These are phyloP conservation scores for Bondarzewia mesenterica DNA, from an alignment of 1,284 basidiomycete genomes.

Conservation along the genomic window DNA sequence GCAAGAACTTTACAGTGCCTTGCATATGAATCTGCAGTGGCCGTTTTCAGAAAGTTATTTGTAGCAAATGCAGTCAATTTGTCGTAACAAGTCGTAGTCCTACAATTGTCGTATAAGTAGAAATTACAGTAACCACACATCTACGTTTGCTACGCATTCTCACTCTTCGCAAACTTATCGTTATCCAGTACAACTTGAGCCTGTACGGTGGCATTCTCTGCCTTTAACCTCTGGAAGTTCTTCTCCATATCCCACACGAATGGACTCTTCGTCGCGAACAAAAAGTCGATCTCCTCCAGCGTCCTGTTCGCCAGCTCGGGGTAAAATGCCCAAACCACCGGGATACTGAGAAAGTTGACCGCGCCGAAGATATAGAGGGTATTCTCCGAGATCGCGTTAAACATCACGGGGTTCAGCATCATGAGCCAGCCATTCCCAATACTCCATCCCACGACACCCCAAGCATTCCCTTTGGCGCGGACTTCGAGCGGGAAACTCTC, in stretches of 20 bases:
- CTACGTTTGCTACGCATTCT: not conserved
- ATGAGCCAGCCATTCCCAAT: conserved; percentile 37
- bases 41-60: no score
- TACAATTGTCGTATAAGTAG: no score
- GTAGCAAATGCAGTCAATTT: no score
- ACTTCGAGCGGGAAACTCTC: conserved; percentile 59
- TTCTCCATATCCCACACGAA: conserved; percentile 39
- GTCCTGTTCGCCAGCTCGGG: conserved; percentile 46
- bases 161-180: not conserved
- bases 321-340: conserved; percentile 42
- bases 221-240: conserved; percentile 24
- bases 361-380: conserved; percentile 39
- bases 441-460: conserved; percentile 47
- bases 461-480: conserved; percentile 46
- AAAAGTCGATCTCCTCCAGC: conserved; percentile 42
- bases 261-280: conserved; percentile 37
- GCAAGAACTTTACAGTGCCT: no score
- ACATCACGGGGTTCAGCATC: conserved; percentile 29
- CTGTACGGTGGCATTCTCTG: conserved; percentile 14
- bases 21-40: no score
- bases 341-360: conserved; percentile 38
- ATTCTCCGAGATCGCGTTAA: conserved; percentile 26
- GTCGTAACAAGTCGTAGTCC: no score
- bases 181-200: conserved; percentile 7
- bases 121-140: no score